Evolutionary conservation across 805 yeast genomes (phyloP).

Genomic region (Huiozyma naganishii): DNA sequence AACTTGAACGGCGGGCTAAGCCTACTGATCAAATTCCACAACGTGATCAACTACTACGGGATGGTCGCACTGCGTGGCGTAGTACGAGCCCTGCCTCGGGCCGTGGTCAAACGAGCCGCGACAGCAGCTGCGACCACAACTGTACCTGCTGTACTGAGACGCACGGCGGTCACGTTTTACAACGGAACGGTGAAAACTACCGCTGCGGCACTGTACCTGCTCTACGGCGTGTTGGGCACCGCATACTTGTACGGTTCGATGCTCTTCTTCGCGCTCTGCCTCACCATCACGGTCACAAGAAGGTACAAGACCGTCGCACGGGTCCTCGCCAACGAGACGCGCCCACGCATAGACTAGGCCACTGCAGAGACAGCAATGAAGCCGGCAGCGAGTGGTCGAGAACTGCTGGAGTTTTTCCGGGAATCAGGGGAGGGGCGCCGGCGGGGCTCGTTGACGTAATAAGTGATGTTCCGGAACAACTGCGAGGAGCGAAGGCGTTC

Average conservation of each 20-base stretch:
- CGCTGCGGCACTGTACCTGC: slow-evolving; percentile 15
- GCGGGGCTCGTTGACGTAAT: no score
- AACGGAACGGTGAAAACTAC: slow-evolving; percentile 11
- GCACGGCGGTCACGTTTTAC: slow-evolving; percentile 9
- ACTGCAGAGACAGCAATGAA: neutral
- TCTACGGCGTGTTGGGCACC: slow-evolving; percentile 23
- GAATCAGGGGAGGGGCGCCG: no score
- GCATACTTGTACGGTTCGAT: slow-evolving; percentile 20
- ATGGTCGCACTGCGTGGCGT: neutral
- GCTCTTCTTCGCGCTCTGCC: slow-evolving; percentile 24
- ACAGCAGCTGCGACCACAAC: neutral
- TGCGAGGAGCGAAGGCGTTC: neutral
- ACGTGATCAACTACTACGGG: slow-evolving; percentile 20
- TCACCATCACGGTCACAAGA: slow-evolving; percentile 18
- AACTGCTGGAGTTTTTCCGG: no score
- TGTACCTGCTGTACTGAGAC: neutral
- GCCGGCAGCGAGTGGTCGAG: neutral
- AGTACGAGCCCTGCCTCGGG: neutral
- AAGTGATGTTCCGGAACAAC: neutral
- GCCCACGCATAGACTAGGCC: no score
- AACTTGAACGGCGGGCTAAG: slow-evolving; percentile 7
- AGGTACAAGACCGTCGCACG: slow-evolving; percentile 18
- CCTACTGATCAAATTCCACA: slow-evolving; percentile 25
- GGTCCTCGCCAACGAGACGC: slow-evolving; percentile 5
- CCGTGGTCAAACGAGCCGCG: no score